Evolutionary conservation across 768 basidiomycete genomes (phyloP).

Genomic region (Rhodotorula babjevae): DNA sequence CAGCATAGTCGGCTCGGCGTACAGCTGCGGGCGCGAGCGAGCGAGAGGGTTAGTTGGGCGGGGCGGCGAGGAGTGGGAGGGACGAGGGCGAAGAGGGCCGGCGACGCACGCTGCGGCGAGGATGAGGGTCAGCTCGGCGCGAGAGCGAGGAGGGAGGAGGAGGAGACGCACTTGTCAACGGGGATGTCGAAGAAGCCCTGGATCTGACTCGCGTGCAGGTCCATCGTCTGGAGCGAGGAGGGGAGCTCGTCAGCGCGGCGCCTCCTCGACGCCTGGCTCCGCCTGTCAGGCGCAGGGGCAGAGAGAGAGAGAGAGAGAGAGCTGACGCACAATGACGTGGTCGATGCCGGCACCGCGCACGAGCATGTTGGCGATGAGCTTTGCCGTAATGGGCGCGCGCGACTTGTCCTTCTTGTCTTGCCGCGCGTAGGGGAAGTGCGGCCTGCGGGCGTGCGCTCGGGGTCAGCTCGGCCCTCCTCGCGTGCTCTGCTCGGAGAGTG

Average conservation of each 20-base stretch:
- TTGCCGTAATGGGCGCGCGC: slow-evolving; percentile 93
- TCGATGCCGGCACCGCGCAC: slow-evolving; percentile 85
- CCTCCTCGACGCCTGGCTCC: too few relatives aligned
- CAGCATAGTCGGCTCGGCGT: slow-evolving; percentile 90
- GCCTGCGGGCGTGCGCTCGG: too few relatives aligned
- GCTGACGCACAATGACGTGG: slow-evolving; percentile 69
- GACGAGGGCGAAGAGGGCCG: slow-evolving; percentile 12
- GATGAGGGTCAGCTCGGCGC: neutral
- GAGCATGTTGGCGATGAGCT: slow-evolving; percentile 97
- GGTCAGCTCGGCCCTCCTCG: neutral
- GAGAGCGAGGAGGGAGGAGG: neutral
- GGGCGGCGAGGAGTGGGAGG: slow-evolving; percentile 2
- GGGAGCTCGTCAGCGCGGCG: too few relatives aligned
- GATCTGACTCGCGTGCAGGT: slow-evolving; percentile 93
- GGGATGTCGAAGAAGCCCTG: slow-evolving; percentile 99
- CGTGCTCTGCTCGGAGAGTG: too few relatives aligned
- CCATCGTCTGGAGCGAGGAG: slow-evolving; percentile 62
- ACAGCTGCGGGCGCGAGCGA: slow-evolving; percentile 58
- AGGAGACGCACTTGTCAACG: slow-evolving; percentile 64
- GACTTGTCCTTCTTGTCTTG: slow-evolving; percentile 98
- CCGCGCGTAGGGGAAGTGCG: neutral
- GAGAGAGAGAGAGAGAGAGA: too few relatives aligned
- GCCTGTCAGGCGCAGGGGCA: too few relatives aligned
- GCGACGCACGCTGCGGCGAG: slow-evolving; percentile 31
- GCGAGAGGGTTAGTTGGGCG: slow-evolving; percentile 49